phyloP scores from a whole-genome alignment of 2,329 filamentous ascomycete genomes.

The Lasiodiplodia citricola region DNA sequence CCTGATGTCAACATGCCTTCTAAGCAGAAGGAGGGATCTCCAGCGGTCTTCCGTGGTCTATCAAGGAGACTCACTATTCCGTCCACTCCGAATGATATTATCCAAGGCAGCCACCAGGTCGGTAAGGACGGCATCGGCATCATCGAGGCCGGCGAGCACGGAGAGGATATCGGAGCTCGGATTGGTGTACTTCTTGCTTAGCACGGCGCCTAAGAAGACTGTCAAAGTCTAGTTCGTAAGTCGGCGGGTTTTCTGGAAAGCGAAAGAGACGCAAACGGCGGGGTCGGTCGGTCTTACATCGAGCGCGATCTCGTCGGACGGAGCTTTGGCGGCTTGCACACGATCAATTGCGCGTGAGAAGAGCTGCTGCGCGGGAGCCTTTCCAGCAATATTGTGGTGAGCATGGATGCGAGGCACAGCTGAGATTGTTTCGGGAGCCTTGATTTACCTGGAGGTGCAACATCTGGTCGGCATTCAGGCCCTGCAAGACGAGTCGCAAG shows the following conservation, averaged over 20 bases:
- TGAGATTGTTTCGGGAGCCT: not conserved
- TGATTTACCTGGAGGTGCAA: conserved; percentile 70
- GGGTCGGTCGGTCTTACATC: conserved; percentile 66
- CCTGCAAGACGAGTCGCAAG: conserved; percentile 71
- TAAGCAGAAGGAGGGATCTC: no score
- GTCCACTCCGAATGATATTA: conserved; percentile 77
- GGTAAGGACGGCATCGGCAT: conserved; percentile 84
- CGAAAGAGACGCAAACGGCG: not conserved
- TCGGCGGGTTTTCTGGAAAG: conserved; percentile 36
- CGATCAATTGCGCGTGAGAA: conserved; percentile 75
- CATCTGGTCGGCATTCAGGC: conserved; percentile 75
- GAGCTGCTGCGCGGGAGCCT: conserved; percentile 75
- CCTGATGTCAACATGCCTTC: not conserved
- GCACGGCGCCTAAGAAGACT: conserved; percentile 80
- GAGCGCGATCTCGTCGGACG: conserved; percentile 77
- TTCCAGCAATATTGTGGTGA: not conserved
- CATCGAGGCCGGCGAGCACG: conserved; percentile 84
- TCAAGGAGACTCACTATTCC: conserved; percentile 62
- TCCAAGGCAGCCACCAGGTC: conserved; percentile 88
- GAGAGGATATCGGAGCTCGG: conserved; percentile 94
- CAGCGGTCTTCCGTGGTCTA: not conserved
- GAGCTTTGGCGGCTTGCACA: conserved; percentile 65
- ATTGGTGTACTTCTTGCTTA: conserved; percentile 91
- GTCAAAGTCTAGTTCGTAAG: conserved; percentile 76
- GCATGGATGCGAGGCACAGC: not conserved